Percentiles rank a stretch among this genome's conserved stretches.
Evolutionary conservation across 768 basidiomycete species (phyloP).

Genomic region (Suillus luteus): DNA sequence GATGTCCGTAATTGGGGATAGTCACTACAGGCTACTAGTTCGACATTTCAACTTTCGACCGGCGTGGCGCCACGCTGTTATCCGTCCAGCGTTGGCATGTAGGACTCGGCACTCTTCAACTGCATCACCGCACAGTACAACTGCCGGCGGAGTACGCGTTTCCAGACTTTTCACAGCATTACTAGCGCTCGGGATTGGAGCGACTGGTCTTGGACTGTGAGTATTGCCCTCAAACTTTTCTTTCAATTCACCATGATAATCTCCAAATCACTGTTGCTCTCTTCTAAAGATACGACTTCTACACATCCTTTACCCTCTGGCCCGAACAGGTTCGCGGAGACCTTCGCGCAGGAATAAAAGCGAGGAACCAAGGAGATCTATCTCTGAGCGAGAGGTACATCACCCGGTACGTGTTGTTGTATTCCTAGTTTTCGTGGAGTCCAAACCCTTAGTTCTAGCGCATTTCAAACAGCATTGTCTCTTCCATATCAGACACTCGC

Average conservation of each 20-base stretch:
- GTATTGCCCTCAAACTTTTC: constrained; percentile 18
- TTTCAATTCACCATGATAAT: background rate
- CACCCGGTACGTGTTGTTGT: constrained; percentile 43
- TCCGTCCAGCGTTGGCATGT: background rate
- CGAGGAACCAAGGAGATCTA: constrained; percentile 59
- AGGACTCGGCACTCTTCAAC: constrained; percentile 16
- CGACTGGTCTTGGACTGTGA: constrained; percentile 48
- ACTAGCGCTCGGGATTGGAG: constrained; percentile 39
- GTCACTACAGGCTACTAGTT: background rate
- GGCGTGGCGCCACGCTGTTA: background rate
- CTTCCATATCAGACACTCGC: constrained; percentile 41
- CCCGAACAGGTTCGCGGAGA: constrained; percentile 63
- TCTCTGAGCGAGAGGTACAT: constrained; percentile 54
- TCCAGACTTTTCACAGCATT: constrained; percentile 42
- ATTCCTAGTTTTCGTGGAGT: background rate
- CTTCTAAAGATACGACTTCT: constrained; percentile 52
- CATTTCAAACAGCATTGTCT: constrained; percentile 53
- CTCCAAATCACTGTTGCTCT: background rate
- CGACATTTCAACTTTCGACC: constrained; percentile 5
- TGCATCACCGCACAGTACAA: constrained; percentile 5
- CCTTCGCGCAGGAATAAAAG: constrained; percentile 64
- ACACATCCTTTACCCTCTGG: constrained; percentile 62
- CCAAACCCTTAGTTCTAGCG: constrained; percentile 38
- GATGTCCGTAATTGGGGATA: background rate
- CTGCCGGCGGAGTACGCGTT: constrained; percentile 23